Conservation (phyloP, 768 basidiomycete species). For the Phaffia australis region DNA sequence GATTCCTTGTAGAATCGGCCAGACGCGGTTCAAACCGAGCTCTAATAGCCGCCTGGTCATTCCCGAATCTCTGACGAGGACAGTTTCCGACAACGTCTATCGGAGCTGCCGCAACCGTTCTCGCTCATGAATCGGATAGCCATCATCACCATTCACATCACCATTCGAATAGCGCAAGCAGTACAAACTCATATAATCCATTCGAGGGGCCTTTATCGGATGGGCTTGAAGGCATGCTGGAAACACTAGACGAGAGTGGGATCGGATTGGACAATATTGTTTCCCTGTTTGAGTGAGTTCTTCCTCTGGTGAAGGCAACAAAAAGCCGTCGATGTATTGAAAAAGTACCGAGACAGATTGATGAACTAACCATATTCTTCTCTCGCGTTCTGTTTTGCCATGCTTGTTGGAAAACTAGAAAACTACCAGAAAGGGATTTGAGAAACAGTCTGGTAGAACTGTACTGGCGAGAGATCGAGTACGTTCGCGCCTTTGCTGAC, state of each 20-base stretch:
- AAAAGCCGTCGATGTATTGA: too few species aligned
- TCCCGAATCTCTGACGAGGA: not conserved
- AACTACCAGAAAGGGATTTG: conserved; percentile 36
- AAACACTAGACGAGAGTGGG: conserved; percentile 38
- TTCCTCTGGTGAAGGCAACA: not conserved
- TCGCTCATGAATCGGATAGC: conserved; percentile 6
- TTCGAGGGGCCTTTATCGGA: conserved; percentile 25
- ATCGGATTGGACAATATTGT: conserved; percentile 36
- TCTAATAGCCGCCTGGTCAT: not conserved
- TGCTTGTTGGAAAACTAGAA: conserved; percentile 8
- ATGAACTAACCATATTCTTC: too few species aligned
- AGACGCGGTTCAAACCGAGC: not conserved
- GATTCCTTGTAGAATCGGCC: not conserved
- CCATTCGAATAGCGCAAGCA: not conserved
- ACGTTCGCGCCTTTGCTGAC: not conserved
- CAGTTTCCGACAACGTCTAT: conserved; percentile 23
- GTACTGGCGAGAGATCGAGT: conserved; percentile 32
- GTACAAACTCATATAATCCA: conserved; percentile 32
- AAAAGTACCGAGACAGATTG: too few species aligned
- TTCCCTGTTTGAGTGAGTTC: conserved; percentile 32
- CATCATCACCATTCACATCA: conserved; percentile 6
- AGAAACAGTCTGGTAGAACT: conserved; percentile 36
- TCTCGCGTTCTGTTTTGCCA: too few species aligned
- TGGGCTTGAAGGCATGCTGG: conserved; percentile 34
- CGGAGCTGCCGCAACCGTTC: conserved; percentile 20